Evolutionary conservation across 768 basidiomycete genomes (phyloP).

Genomic region (Pulveroboletus sp.): DNA sequence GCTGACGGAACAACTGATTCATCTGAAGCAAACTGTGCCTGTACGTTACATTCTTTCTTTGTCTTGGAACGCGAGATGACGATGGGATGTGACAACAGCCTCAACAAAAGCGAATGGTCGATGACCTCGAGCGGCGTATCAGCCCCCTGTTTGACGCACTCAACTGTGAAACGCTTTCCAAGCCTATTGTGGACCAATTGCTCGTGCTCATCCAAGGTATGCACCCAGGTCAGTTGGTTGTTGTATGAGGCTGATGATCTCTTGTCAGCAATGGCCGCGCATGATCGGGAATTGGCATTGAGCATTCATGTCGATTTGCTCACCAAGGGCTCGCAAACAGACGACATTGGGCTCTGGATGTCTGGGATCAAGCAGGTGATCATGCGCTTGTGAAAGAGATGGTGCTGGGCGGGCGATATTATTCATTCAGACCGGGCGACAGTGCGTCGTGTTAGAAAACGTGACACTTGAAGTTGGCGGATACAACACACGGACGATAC

Average conservation of each 20-base stretch:
- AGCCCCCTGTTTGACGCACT: slow-evolving; percentile 88
- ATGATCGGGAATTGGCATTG: slow-evolving; percentile 74
- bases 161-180: slow-evolving; percentile 83
- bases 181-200: slow-evolving; percentile 67
- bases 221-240: slow-evolving; percentile 14
- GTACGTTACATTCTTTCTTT: slow-evolving; percentile 42
- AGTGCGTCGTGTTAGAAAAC: background rate
- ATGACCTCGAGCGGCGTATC: slow-evolving; percentile 84
- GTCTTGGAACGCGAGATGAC: background rate
- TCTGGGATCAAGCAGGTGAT: slow-evolving; percentile 89
- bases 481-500: background rate
- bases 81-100: slow-evolving; percentile 42
- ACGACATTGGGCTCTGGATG: slow-evolving; percentile 87
- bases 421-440: background rate
- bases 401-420: background rate
- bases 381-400: slow-evolving; percentile 49
- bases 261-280: slow-evolving; percentile 70
- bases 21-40: slow-evolving; percentile 71
- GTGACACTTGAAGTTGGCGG: background rate
- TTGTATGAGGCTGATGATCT: background rate
- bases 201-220: slow-evolving; percentile 70
- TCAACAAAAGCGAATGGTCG: slow-evolving; percentile 78
- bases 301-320: slow-evolving; percentile 85
- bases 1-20: slow-evolving; percentile 59
- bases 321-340: slow-evolving; percentile 73